Evolutionary conservation across 495 filamentous ascomycete species (phyloP).

Genomic region (Antarctomyces pellizariae): DNA sequence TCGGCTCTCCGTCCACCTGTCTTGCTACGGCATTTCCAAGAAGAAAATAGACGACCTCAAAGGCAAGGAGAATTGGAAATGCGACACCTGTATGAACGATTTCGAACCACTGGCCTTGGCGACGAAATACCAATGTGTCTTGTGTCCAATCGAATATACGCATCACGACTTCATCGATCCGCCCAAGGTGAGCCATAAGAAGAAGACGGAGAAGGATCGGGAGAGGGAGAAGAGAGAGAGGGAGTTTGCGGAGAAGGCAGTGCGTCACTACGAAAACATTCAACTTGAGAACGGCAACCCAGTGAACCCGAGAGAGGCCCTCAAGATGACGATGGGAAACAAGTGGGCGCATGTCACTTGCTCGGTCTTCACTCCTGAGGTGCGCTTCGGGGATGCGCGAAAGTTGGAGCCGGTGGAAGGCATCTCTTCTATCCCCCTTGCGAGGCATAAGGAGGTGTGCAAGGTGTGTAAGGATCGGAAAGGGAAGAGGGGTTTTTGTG

Average conservation of each 20-base stretch:
- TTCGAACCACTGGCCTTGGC: too few relatives aligned
- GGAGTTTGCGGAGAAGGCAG: conserved; percentile 48
- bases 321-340: conserved; percentile 82
- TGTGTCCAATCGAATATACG: conserved; percentile 59
- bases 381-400: conserved; percentile 69
- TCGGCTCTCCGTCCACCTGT: too few relatives aligned
- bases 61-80: too few relatives aligned
- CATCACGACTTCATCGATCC: conserved; percentile 69
- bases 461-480: conserved; percentile 53
- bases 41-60: too few relatives aligned
- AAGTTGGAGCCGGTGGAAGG: conserved; percentile 69
- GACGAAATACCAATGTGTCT: conserved; percentile 64
- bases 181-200: conserved; percentile 64
- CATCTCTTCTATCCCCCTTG: conserved; percentile 48
- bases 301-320: conserved; percentile 60
- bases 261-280: conserved; percentile 54
- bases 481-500: conserved; percentile 47
- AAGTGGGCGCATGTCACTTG: conserved; percentile 98
- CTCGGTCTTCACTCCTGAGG: conserved; percentile 73
- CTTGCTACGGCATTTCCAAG: too few relatives aligned
- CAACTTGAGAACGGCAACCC: conserved; percentile 69
- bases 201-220: conserved; percentile 79
- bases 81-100: too few relatives aligned
- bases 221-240: conserved; percentile 72
- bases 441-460: conserved; percentile 49